These are phyloP conservation scores for Linnemannia hyalina DNA, from an alignment of 192 early-diverging fungal genomes.

Conservation along the genomic window DNA sequence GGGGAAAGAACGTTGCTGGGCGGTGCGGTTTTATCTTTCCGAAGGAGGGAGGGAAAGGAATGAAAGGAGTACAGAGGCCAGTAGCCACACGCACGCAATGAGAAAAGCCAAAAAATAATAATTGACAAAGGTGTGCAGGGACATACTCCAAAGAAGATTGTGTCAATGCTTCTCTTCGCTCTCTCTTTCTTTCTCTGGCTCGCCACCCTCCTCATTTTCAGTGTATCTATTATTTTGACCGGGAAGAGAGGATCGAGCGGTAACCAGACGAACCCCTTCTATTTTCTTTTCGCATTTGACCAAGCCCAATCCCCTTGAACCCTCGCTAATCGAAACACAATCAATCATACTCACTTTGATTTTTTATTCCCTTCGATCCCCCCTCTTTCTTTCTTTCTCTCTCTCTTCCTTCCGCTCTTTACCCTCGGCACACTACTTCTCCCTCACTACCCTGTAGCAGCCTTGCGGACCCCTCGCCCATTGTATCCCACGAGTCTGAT, in stretches of 20 bases:
- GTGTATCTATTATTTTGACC: not conserved
- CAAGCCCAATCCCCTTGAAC: not conserved
- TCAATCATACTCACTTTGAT: not conserved
- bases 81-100: not conserved
- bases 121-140: not conserved
- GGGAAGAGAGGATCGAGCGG: not conserved
- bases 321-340: not conserved
- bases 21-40: not conserved
- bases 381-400: not conserved
- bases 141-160: not conserved
- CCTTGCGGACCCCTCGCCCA: slow-evolving; percentile 31
- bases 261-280: not conserved
- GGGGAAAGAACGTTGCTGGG: not conserved
- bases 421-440: not conserved
- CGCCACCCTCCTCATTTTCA: not conserved
- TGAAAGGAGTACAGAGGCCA: not conserved
- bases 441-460: slow-evolving; percentile 4
- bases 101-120: not conserved
- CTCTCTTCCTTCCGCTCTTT: not conserved
- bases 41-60: not conserved
- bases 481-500: slow-evolving; percentile 20
- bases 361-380: not conserved
- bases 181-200: not conserved
- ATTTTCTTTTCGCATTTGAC: not conserved
- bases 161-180: not conserved